These are phyloP conservation scores for Tremella fuciformis DNA, from an alignment of 768 basidiomycete genomes.

Conservation along the genomic window DNA sequence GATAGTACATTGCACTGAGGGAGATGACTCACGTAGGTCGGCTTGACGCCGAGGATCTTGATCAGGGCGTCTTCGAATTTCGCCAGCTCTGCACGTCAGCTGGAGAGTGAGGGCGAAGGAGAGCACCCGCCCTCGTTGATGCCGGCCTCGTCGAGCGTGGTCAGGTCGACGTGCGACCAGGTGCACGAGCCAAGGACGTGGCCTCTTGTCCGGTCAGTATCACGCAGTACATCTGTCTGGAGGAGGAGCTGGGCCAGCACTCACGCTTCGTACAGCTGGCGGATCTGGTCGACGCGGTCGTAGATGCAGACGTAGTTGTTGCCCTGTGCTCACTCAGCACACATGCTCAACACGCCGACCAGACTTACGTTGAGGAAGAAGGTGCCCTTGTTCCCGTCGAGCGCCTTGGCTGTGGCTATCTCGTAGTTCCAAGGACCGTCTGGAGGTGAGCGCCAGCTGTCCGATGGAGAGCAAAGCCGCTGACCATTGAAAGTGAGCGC, in stretches of 20 bases:
- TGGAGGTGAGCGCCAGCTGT: constrained; percentile 8
- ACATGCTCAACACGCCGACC: background rate
- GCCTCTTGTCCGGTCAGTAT: too few relatives aligned
- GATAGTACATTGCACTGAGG: too few relatives aligned
- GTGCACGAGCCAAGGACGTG: constrained; percentile 51
- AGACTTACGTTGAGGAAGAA: constrained; percentile 51
- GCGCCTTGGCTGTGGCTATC: constrained; percentile 26
- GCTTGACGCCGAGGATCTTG: constrained; percentile 48
- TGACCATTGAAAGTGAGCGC: constrained; percentile 51
- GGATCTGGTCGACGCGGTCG: constrained; percentile 41
- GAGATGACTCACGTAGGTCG: constrained; percentile 28
- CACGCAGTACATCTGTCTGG: too few relatives aligned
- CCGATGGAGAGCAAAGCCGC: background rate
- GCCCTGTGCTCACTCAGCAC: constrained; percentile 21
- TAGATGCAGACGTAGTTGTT: constrained; percentile 52
- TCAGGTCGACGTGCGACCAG: constrained; percentile 49
- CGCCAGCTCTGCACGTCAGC: constrained; percentile 34
- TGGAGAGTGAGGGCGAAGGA: too few relatives aligned
- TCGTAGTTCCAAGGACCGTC: constrained; percentile 48
- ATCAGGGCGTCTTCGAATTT: constrained; percentile 47
- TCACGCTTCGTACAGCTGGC: constrained; percentile 32
- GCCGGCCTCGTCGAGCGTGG: constrained; percentile 30
- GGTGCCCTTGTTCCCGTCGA: constrained; percentile 43
- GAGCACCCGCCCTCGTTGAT: constrained; percentile 39
- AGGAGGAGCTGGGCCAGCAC: constrained; percentile 9